phyloP scores from a whole-genome alignment of 495 filamentous ascomycete species.

The Penicillium nucicola region DNA sequence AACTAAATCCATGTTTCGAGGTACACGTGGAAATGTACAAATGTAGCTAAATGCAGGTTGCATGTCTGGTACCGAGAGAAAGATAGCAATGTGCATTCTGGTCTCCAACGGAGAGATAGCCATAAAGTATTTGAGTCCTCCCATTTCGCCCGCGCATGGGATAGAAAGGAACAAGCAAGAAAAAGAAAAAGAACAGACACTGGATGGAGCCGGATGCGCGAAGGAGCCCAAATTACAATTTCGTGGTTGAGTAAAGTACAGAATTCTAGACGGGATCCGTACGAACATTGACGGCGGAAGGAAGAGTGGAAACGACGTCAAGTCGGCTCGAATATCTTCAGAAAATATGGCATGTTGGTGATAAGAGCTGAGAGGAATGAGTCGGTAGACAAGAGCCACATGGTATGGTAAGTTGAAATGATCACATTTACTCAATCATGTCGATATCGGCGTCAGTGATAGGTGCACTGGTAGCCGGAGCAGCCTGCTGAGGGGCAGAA shows the following conservation, averaged over 20 bases:
- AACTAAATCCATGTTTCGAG: too few species aligned
- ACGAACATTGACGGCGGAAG: background rate
- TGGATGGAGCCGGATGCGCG: background rate
- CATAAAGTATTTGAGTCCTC: background rate
- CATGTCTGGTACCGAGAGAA: too few species aligned
- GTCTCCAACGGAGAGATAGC: too few species aligned
- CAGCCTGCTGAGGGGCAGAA: constrained; percentile 18
- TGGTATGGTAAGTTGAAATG: background rate
- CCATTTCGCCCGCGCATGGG: background rate
- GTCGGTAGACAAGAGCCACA: background rate
- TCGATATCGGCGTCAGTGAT: constrained; percentile 56
- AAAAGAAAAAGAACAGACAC: constrained; percentile 1
- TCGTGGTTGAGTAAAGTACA: constrained; percentile 21
- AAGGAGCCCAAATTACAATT: constrained; percentile 15
- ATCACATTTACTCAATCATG: constrained; percentile 46
- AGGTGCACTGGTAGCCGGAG: constrained; percentile 18
- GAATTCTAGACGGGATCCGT: background rate
- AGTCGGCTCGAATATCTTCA: background rate
- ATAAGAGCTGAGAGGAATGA: background rate
- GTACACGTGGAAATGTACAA: too few species aligned
- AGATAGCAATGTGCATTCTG: background rate
- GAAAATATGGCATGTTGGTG: background rate
- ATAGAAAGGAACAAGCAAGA: background rate
- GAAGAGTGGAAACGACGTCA: background rate
- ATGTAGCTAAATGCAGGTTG: background rate